Base-by-base conservation (phyloP, 176 grass and related monocot species). In the Leersia perrieri region DNA sequence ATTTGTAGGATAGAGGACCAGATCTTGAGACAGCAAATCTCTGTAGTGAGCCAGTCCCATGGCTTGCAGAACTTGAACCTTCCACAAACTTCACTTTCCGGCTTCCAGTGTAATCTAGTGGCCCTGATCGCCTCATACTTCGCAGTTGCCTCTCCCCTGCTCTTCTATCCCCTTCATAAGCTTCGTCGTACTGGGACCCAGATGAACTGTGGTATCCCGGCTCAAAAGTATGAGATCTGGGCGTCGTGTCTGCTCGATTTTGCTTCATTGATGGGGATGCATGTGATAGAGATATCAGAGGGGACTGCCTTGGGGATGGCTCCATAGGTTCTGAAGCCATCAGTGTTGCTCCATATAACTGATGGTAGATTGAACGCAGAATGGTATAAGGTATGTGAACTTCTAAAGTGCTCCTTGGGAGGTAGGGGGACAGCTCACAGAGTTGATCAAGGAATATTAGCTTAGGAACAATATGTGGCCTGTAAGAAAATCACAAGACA, bases 391-490 rank as follows among this genome's bases (percentile, higher is more conserved):
- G 95, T 77, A 95, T 88, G 81, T 98, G 95, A 66, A 86, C 87
- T 87, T 98, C 95, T 82, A 98, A 84, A 42, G 92, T 98, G 88
- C 95, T 98, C 90, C 92, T 92, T 66, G 90, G 95, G 32, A 98
- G 86, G 78, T 98, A 95, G 0, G 89, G 90, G 14, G 95, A 95
- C 68, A 98, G 36, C 73, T 98, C 90, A 6, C 92, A 95, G 25
- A 98, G 90, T 63, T 93, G 92, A 68, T 98, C 92, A 27, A 95
- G 89, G 85, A 98, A 98, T 90, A 93, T 91, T 68, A 98, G 75
- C 75, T 98, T 98, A 16, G 90, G 86, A 74, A 98, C 89, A 35
- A 93, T 98, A 65, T 81, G 61, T 10, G 75, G 25, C 87, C 96
- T 98, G 45, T 41, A 70, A 80, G 78, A 33, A 58, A 55, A 40